These are phyloP conservation scores for Hypoxylon sp. DNA, from an alignment of 2,329 filamentous ascomycete species.

Conservation along the genomic window DNA sequence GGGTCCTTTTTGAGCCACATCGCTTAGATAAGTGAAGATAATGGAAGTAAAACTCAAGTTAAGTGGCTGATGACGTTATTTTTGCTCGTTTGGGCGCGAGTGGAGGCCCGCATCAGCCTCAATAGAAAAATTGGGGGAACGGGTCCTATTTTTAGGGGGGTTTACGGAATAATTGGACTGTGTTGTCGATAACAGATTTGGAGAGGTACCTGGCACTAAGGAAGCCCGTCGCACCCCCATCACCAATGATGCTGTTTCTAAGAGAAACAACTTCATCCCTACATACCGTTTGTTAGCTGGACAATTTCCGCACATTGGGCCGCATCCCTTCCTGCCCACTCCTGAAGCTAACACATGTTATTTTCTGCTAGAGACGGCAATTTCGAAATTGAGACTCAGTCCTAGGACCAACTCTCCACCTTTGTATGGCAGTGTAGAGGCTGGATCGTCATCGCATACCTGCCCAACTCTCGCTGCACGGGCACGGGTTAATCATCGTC, in stretches of 20 bases:
- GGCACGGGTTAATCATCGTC: slow-evolving; percentile 17
- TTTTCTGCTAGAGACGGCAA: background rate
- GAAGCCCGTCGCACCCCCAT: slow-evolving; percentile 12
- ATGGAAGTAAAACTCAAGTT: background rate
- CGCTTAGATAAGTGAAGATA: background rate
- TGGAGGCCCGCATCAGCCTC: slow-evolving; percentile 28
- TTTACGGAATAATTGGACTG: slow-evolving; percentile 33
- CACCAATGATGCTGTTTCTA: slow-evolving; percentile 32
- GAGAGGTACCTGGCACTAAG: slow-evolving; percentile 5
- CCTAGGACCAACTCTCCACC: slow-evolving; percentile 3
- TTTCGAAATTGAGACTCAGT: background rate
- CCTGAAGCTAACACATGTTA: slow-evolving; percentile 21
- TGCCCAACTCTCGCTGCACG: slow-evolving; percentile 28
- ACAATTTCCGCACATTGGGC: slow-evolving; percentile 31
- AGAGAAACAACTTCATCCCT: slow-evolving; percentile 31
- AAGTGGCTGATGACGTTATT: slow-evolving; percentile 47
- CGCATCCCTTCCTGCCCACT: slow-evolving; percentile 23
- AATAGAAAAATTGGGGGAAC: slow-evolving; percentile 13
- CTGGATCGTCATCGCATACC: slow-evolving; percentile 35
- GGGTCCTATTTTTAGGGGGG: slow-evolving; percentile 14
- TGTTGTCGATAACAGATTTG: slow-evolving; percentile 29
- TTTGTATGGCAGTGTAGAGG: slow-evolving; percentile 1
- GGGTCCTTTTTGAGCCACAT: slow-evolving; percentile 9
- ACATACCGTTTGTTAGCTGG: slow-evolving; percentile 23
- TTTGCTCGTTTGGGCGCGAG: slow-evolving; percentile 6